Evolutionary conservation across 495 filamentous ascomycete genomes (phyloP).

Genomic region (Neurospora sublineolata): DNA sequence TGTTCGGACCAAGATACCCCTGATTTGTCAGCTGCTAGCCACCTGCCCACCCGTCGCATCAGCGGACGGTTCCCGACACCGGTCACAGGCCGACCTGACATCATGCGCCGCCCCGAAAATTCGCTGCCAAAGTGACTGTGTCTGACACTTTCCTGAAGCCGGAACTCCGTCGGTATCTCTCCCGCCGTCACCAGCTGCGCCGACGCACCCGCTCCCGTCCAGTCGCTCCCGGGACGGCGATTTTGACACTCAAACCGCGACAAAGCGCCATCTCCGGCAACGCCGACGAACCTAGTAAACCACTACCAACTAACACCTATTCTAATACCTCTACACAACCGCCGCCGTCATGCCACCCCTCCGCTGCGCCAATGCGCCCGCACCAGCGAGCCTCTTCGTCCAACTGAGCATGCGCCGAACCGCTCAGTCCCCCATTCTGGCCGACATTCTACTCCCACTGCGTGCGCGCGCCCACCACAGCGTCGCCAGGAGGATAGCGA

Average conservation of each 20-base stretch:
- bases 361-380: constrained; percentile 26
- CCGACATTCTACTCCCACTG: constrained; percentile 25
- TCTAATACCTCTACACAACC: not conserved
- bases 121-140: constrained; percentile 16
- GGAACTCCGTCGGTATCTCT: not conserved
- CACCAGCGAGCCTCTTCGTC: constrained; percentile 27
- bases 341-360: constrained; percentile 19
- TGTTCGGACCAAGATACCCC: not conserved
- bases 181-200: not conserved
- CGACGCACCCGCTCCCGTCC: not conserved
- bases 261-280: not conserved
- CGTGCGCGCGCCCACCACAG: constrained; percentile 1
- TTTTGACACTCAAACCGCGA: not conserved
- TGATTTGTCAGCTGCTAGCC: constrained; percentile 10
- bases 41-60: not conserved
- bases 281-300: constrained; percentile 1
- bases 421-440: constrained; percentile 16
- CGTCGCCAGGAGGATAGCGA: not conserved
- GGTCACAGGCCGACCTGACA: constrained; percentile 20
- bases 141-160: not conserved
- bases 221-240: not conserved
- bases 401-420: constrained; percentile 25
- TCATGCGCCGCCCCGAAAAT: constrained; percentile 25
- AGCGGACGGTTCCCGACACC: not conserved
- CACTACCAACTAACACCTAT: not conserved